These are phyloP conservation scores for Penicillium argentinense DNA, from an alignment of 495 filamentous ascomycete genomes.

Conservation along the genomic window DNA sequence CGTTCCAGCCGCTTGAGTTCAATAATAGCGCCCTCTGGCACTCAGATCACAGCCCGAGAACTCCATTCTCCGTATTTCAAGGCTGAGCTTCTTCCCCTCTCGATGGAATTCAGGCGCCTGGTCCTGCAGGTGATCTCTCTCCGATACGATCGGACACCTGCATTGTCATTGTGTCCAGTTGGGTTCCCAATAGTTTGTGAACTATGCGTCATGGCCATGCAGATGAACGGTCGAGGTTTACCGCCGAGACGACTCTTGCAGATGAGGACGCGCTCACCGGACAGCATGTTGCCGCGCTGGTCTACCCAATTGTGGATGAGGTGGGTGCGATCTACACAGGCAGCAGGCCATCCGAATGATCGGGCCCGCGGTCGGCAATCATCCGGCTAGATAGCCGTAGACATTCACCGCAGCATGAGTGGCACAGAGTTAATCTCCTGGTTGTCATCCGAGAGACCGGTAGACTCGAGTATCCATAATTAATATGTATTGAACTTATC, in stretches of 20 bases:
- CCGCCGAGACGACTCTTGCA: too few species aligned
- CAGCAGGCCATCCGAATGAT: background rate
- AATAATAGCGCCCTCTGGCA: too few species aligned
- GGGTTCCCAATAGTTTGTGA: background rate
- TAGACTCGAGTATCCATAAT: too few species aligned
- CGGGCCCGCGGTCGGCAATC: background rate
- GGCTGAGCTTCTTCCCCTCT: too few species aligned
- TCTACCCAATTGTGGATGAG: background rate
- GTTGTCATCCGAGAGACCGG: too few species aligned
- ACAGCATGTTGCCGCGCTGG: too few species aligned
- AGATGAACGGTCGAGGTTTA: too few species aligned
- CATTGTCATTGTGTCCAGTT: background rate
- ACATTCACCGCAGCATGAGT: too few species aligned
- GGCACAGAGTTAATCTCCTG: too few species aligned
- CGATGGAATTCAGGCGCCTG: too few species aligned
- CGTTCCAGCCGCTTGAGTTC: slow-evolving; percentile 1
- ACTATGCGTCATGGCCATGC: background rate
- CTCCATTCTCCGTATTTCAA: background rate
- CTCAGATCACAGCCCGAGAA: background rate
- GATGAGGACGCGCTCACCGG: background rate
- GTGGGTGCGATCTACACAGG: background rate
- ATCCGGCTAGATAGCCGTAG: background rate
- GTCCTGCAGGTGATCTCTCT: too few species aligned
- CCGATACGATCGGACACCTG: background rate
- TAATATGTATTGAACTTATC: too few species aligned